phyloP scores from a whole-genome alignment of 257 asterid species.

The Ilex asprella region DNA sequence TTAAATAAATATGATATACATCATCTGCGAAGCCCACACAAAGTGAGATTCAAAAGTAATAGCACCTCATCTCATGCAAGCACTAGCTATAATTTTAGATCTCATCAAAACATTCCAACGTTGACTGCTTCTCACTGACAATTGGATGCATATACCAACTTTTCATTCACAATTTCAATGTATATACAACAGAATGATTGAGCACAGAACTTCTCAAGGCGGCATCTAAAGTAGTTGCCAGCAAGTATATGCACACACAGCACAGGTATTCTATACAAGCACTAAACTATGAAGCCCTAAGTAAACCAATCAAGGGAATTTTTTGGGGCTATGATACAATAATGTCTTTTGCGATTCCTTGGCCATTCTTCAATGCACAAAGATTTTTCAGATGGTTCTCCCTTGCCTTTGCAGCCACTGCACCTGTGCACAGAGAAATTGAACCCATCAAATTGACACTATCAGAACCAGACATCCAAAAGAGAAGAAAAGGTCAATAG shows the following conservation, averaged over 20 bases:
- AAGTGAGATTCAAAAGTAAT: not conserved
- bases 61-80: not conserved
- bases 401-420: conserved; percentile 30
- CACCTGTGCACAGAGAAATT: conserved; percentile 27
- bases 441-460: conserved; percentile 40
- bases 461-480: conserved; percentile 17
- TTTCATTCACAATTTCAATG: not conserved
- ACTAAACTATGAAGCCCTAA: conserved; percentile 19
- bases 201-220: too few relatives aligned
- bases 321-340: not conserved
- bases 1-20: not conserved
- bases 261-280: not conserved
- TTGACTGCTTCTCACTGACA: conserved; percentile 2
- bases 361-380: conserved; percentile 34
- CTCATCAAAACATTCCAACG: not conserved
- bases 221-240: not conserved
- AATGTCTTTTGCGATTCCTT: conserved; percentile 17
- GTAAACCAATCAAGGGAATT: not conserved
- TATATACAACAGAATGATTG: too few relatives aligned
- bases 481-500: conserved; percentile 2
- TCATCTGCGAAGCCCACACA: not conserved
- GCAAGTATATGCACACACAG: not conserved
- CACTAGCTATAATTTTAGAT: not conserved
- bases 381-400: conserved; percentile 23
- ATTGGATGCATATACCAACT: not conserved